These are phyloP conservation scores for Entophlyctis luteolus DNA, from an alignment of 192 early-diverging fungal species.

Conservation along the genomic window DNA sequence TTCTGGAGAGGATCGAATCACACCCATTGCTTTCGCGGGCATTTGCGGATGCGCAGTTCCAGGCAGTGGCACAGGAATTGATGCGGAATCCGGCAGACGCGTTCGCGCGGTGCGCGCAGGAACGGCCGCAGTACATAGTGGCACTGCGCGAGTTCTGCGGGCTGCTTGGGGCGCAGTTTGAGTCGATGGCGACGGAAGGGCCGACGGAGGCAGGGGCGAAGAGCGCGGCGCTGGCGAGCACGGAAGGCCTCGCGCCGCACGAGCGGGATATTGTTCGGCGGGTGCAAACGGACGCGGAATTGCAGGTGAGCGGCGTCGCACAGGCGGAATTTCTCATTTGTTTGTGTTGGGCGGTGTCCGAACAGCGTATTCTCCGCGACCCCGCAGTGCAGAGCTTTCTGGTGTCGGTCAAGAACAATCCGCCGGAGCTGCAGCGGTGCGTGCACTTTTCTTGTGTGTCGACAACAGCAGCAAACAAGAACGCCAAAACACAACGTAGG, in stretches of 20 bases:
- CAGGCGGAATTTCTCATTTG: too few species aligned
- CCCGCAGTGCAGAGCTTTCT: slow-evolving; percentile 16
- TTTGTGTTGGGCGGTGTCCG: too few species aligned
- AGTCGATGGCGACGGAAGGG: slow-evolving; percentile 12
- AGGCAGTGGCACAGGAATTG: slow-evolving; percentile 29
- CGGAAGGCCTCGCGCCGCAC: slow-evolving; percentile 23
- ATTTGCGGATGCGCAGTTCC: slow-evolving; percentile 38
- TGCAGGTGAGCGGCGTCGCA: too few species aligned
- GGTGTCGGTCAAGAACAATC: slow-evolving; percentile 11
- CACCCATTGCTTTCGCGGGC: slow-evolving; percentile 34
- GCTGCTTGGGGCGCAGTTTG: slow-evolving; percentile 33
- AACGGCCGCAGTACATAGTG: slow-evolving; percentile 29
- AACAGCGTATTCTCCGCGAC: slow-evolving; percentile 8
- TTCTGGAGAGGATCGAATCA: slow-evolving; percentile 32
- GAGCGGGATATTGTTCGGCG: slow-evolving; percentile 32
- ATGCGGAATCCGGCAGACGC: slow-evolving; percentile 32
- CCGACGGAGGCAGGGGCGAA: neutral
- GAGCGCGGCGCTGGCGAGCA: neutral
- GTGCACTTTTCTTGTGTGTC: too few species aligned
- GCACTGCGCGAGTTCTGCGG: slow-evolving; percentile 44
- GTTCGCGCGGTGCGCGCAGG: slow-evolving; percentile 28
- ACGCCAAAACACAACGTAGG: too few species aligned
- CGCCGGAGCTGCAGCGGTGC: slow-evolving; percentile 19
- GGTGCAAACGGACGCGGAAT: slow-evolving; percentile 24
- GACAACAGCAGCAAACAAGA: too few species aligned